Evolutionary conservation across 2,329 filamentous ascomycete species (phyloP), one percentile per base, ranked within the genome.

Genomic region (Neurospora sp.): DNA sequence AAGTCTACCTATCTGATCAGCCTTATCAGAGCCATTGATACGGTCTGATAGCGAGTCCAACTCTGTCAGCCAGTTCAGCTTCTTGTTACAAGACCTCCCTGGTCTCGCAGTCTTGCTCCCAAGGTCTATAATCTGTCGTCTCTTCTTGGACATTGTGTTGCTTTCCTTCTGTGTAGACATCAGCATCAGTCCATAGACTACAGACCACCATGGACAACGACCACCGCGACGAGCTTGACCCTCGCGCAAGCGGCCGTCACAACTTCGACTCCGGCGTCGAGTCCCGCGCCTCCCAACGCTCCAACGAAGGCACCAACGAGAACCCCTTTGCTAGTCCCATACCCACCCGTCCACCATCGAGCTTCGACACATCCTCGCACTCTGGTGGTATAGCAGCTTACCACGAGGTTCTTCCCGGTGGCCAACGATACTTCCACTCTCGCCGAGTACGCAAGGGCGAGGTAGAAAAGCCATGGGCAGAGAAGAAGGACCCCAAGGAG

Each of bases 381-480:
- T 28, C 19, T 52, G 52, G 23, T 8, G 52, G 28, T 10, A 0
- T 36, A 17, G 23, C 12, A 17, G 28, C 28, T 62, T 28, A 62
- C 12, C 28, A 62, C 8, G 52, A 62, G 4, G 52, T 8, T 36
- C 12, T 62, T 4, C 81, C 78, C 0, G 70, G 81, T 39, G 78
- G 77, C 17, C 81, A 83, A 74, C 82, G 84, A 68, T 93, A 90
- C 80, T 95, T 94, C 77, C 89, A 89, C 79, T 93, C 91, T 19
- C 84, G 91, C 70, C 83, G 91, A 71, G 86, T 95, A 40, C 86
- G 85, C 77, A 92, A 92, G 78, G 91, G 87, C 57, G 87, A 92
- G 67, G 80, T 92, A 3, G 89, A 93, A 77, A 90, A 92, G 81
- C 91, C 92, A 12, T 96, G 92, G 92, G 80, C 91, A 46, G 80